Percentiles rank a stretch among this genome's conserved stretches.
phyloP scores from a whole-genome alignment of 441 rosid species.

The Arabidopsis hybrid region DNA sequence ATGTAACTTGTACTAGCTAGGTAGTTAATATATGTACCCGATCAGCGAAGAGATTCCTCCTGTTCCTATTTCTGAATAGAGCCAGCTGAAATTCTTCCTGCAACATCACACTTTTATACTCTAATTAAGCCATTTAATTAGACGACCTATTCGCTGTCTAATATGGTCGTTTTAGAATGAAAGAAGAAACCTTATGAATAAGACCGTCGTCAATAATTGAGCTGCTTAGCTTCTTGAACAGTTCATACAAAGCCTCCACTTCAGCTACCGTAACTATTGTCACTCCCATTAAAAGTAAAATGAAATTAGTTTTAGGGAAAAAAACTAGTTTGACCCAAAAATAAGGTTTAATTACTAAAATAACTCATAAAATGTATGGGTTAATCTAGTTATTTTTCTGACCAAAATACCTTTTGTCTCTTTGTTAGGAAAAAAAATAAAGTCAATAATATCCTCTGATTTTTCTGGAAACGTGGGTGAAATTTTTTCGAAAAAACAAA shows the following conservation, averaged over 20 bases:
- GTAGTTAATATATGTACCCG: slow-evolving; percentile 54
- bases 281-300: slow-evolving; percentile 13
- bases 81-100: slow-evolving; percentile 96
- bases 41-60: slow-evolving; percentile 80
- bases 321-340: too few relatives aligned
- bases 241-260: slow-evolving; percentile 83
- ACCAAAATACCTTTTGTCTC: too few relatives aligned
- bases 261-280: slow-evolving; percentile 72
- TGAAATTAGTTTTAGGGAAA: background rate
- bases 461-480: too few relatives aligned
- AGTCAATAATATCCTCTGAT: too few relatives aligned
- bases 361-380: too few relatives aligned
- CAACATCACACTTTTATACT: slow-evolving; percentile 22
- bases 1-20: slow-evolving; percentile 1
- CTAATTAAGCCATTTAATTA: background rate
- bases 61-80: slow-evolving; percentile 74
- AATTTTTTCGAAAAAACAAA: too few relatives aligned
- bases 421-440: too few relatives aligned
- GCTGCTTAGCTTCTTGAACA: slow-evolving; percentile 88
- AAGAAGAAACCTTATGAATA: slow-evolving; percentile 77
- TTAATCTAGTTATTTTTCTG: too few relatives aligned
- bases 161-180: background rate
- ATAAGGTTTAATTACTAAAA: too few relatives aligned
- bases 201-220: slow-evolving; percentile 84
- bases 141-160: background rate